phyloP scores from a whole-genome alignment of 2,329 filamentous ascomycete species.

The Remersonia thermophila region DNA sequence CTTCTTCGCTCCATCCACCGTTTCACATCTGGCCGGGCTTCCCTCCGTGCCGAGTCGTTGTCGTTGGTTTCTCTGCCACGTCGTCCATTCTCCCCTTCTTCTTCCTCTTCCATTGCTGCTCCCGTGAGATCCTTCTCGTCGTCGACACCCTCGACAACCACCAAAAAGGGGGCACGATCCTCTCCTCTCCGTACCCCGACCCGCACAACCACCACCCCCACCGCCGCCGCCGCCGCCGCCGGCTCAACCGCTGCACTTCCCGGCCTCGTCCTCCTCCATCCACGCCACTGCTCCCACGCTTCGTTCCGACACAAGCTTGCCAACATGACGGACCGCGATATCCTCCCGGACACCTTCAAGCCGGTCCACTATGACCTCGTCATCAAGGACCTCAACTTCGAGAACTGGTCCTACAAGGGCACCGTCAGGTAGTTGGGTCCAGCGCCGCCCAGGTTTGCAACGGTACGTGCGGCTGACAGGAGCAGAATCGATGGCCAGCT shows the following conservation, averaged over 20 bases:
- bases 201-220: constrained; percentile 2
- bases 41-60: not conserved
- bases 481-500: constrained; percentile 62
- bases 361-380: constrained; percentile 77
- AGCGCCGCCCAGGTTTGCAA: too few relatives aligned
- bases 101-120: not conserved
- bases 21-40: too few relatives aligned
- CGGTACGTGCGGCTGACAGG: not conserved
- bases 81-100: not conserved
- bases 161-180: not conserved
- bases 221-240: constrained; percentile 3
- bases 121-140: not conserved
- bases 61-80: too few relatives aligned
- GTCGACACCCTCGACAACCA: constrained; percentile 1
- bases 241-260: constrained; percentile 4
- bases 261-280: not conserved
- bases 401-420: constrained; percentile 66
- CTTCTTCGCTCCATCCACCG: too few relatives aligned
- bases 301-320: constrained; percentile 10
- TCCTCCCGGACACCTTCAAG: constrained; percentile 55
- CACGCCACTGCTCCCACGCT: constrained; percentile 11
- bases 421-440: constrained; percentile 44
- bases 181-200: too few relatives aligned
- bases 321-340: constrained; percentile 47
- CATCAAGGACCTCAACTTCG: constrained; percentile 70